Evolutionary conservation across 73 alveolate genomes (phyloP).

Genomic region (Paramecium octaurelia): DNA sequence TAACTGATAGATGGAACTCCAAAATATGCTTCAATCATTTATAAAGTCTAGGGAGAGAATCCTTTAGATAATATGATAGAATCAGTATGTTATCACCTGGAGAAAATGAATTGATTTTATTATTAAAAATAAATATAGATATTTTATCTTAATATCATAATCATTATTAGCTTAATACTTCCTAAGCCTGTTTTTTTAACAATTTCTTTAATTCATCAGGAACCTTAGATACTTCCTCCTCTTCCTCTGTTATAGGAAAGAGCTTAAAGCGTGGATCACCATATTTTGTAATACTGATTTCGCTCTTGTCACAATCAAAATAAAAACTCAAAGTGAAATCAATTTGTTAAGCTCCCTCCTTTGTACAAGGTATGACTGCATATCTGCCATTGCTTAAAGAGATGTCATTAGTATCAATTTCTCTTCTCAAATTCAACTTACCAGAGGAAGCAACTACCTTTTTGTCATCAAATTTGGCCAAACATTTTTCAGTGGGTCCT

Average conservation of each 20-base stretch:
- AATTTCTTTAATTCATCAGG: not conserved
- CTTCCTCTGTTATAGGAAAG: slow-evolving; percentile 9
- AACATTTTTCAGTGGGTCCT: slow-evolving; percentile 31
- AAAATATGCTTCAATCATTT: slow-evolving; percentile 39
- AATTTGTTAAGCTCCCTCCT: slow-evolving; percentile 29
- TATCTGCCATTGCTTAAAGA: slow-evolving; percentile 39
- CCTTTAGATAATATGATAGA: slow-evolving; percentile 38
- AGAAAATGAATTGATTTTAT: slow-evolving; percentile 35
- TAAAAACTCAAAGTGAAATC: slow-evolving; percentile 15
- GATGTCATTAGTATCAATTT: slow-evolving; percentile 11
- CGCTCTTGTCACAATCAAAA: slow-evolving; percentile 42
- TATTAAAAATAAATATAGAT: not conserved
- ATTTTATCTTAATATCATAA: not conserved
- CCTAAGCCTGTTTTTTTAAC: slow-evolving; percentile 25
- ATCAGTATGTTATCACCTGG: slow-evolving; percentile 52
- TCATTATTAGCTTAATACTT: slow-evolving; percentile 7
- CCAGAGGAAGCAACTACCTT: slow-evolving; percentile 60
- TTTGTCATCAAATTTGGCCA: slow-evolving; percentile 57
- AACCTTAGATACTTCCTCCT: not conserved
- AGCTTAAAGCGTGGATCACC: slow-evolving; percentile 17
- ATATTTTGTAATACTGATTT: not conserved
- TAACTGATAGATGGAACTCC: slow-evolving; percentile 52
- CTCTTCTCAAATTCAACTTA: slow-evolving; percentile 71
- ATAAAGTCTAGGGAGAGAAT: slow-evolving; percentile 35
- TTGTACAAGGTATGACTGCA: slow-evolving; percentile 60